Conservation (phyloP, 176 grass and related monocot genomes). For the Raddia guianensis region DNA sequence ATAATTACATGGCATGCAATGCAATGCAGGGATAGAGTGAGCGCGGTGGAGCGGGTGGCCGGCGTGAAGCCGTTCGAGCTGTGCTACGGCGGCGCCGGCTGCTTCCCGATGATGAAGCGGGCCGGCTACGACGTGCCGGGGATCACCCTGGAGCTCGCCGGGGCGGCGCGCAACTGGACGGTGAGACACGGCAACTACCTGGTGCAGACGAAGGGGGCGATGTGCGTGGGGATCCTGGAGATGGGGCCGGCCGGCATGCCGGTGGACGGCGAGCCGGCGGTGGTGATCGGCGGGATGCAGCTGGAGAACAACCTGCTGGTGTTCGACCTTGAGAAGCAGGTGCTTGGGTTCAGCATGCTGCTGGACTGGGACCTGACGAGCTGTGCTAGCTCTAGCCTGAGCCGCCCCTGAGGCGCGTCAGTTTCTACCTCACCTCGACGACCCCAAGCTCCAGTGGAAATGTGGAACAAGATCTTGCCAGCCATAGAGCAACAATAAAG, state of each 20-base stretch:
- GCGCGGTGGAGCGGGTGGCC: conserved; percentile 8
- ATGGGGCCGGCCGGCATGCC: conserved; percentile 42
- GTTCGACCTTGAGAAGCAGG: conserved; percentile 50
- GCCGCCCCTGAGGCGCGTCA: too few species aligned
- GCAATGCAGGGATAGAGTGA: neutral
- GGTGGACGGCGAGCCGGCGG: conserved; percentile 25
- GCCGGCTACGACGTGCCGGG: conserved; percentile 38
- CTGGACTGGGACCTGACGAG: conserved; percentile 38
- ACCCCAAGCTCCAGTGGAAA: too few species aligned
- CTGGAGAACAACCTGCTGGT: conserved; percentile 60
- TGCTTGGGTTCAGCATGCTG: conserved; percentile 43
- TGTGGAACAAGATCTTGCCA: too few species aligned
- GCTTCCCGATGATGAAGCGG: conserved; percentile 34
- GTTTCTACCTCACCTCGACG: too few species aligned
- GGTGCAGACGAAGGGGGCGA: neutral
- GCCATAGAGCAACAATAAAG: too few species aligned
- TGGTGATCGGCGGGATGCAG: conserved; percentile 54
- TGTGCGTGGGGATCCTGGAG: conserved; percentile 52
- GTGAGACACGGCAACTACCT: conserved; percentile 52
- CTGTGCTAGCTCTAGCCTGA: conserved; percentile 43
- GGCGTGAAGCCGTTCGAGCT: conserved; percentile 53
- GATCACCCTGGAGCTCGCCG: conserved; percentile 47
- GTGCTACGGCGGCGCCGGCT: conserved; percentile 35
- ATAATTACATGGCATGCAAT: neutral
- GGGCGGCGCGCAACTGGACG: conserved; percentile 49